Evolutionary conservation across 2,329 filamentous ascomycete genomes (phyloP).

Genomic region (Aplosporella prunicola): DNA sequence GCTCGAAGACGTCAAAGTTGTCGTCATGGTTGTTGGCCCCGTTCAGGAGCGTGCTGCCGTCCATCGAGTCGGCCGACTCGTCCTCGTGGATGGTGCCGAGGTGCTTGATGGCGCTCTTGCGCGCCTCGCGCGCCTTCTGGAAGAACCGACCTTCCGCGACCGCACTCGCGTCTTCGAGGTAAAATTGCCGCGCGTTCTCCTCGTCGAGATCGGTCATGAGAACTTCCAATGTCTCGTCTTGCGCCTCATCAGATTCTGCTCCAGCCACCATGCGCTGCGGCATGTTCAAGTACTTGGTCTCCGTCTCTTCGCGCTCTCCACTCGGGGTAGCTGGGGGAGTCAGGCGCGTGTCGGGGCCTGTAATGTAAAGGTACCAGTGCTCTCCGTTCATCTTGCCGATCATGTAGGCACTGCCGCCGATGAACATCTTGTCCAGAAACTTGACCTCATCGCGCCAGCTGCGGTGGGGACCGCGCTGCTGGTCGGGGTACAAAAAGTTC

Average conservation of each 20-base stretch:
- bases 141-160: constrained; percentile 75
- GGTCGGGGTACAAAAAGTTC: constrained; percentile 93
- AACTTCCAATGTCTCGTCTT: constrained; percentile 67
- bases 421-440: constrained; percentile 83
- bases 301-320: constrained; percentile 37
- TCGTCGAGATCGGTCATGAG: constrained; percentile 61
- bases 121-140: constrained; percentile 55
- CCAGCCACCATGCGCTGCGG: constrained; percentile 46
- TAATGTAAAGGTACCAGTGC: constrained; percentile 98
- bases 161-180: constrained; percentile 73
- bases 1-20: constrained; percentile 69
- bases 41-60: constrained; percentile 25
- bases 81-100: constrained; percentile 51
- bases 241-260: constrained; percentile 37
- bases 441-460: constrained; percentile 97
- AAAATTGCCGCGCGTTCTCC: constrained; percentile 58
- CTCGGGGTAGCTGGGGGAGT: constrained; percentile 74
- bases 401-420: constrained; percentile 94
- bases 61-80: constrained; percentile 29
- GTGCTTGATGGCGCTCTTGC: constrained; percentile 49
- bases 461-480: constrained; percentile 85
- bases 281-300: constrained; percentile 50
- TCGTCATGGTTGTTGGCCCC: constrained; percentile 37
- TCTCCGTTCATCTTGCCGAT: constrained; percentile 99
- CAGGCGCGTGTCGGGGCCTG: constrained; percentile 67